These are phyloP conservation scores for Caulochytrium protostelioides DNA, from an alignment of 371 early-diverging fungal genomes.

Conservation along the genomic window DNA sequence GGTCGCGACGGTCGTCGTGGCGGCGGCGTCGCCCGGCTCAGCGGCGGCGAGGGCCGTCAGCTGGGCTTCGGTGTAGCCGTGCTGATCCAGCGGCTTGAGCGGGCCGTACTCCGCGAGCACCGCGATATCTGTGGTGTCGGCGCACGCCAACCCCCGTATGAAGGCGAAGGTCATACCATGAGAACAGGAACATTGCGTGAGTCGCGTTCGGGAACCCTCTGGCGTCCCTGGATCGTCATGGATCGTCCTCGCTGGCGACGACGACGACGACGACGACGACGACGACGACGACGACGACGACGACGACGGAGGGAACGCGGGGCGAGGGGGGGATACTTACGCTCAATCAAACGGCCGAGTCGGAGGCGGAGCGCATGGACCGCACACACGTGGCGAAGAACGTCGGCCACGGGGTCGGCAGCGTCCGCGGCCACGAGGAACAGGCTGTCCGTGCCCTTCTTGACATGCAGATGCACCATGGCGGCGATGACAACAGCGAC, in stretches of 20 bases:
- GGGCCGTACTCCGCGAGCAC: slow-evolving; percentile 24
- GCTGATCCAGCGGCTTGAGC: slow-evolving; percentile 18
- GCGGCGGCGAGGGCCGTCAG: slow-evolving; percentile 3
- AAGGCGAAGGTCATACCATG: too few species aligned
- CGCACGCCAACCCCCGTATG: neutral
- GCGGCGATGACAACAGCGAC: too few species aligned
- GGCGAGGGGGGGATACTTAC: slow-evolving; percentile 4
- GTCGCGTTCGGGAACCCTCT: too few species aligned
- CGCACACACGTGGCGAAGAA: slow-evolving; percentile 7
- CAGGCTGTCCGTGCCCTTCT: slow-evolving; percentile 15
- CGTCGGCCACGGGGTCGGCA: slow-evolving; percentile 4
- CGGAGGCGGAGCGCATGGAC: slow-evolving; percentile 16
- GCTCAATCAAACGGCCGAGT: slow-evolving; percentile 15
- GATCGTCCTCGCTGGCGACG: neutral
- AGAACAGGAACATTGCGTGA: too few species aligned
- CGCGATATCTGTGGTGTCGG: slow-evolving; percentile 10
- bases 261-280: neutral
- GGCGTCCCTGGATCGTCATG: too few species aligned
- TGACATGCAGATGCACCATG: slow-evolving; percentile 24
- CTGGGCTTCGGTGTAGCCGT: slow-evolving; percentile 30
- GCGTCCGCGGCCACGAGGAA: slow-evolving; percentile 16
- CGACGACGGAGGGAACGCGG: neutral
- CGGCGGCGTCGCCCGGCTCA: slow-evolving; percentile 1
- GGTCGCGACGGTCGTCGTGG: slow-evolving; percentile 3
- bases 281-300: neutral